These are phyloP conservation scores for Jatropha podagrica DNA, from an alignment of 441 rosid species.

Conservation along the genomic window DNA sequence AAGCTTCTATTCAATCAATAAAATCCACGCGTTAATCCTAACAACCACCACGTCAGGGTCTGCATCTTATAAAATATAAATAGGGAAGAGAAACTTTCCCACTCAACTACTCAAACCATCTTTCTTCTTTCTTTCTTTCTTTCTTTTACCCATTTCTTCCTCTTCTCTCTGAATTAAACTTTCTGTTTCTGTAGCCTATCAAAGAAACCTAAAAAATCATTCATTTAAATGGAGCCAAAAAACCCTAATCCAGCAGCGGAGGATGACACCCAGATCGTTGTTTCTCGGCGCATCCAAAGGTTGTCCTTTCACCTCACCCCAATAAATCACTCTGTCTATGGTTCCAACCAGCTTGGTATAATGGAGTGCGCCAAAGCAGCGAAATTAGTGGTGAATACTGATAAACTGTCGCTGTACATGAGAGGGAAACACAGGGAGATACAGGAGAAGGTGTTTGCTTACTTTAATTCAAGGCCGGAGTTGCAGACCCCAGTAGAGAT, in stretches of 20 bases:
- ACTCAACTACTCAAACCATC: not conserved
- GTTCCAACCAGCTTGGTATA: constrained; percentile 30
- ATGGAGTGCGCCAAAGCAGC: constrained; percentile 39
- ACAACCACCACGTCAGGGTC: constrained; percentile 32
- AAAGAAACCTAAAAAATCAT: not conserved
- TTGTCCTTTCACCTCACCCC: constrained; percentile 57
- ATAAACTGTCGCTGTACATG: constrained; percentile 54
- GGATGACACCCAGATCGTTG: constrained; percentile 29
- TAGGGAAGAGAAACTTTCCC: not conserved
- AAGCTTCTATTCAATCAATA: constrained; percentile 24
- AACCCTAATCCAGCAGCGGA: constrained; percentile 32
- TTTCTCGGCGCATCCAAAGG: constrained; percentile 52
- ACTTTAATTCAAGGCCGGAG: constrained; percentile 66
- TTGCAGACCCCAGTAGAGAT: constrained; percentile 89
- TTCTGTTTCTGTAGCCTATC: not conserved
- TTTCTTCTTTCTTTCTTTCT: not conserved
- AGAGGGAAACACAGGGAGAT: constrained; percentile 70
- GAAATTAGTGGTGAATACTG: constrained; percentile 52
- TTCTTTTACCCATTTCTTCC: not conserved
- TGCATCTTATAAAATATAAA: constrained; percentile 20
- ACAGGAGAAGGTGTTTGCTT: constrained; percentile 62
- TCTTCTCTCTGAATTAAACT: not conserved
- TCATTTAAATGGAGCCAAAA: constrained; percentile 27
- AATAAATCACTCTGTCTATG: constrained; percentile 2
- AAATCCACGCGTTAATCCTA: constrained; percentile 26